Conservation (phyloP, 371 early-diverging fungal species). For the Funneliformis caledonium region DNA sequence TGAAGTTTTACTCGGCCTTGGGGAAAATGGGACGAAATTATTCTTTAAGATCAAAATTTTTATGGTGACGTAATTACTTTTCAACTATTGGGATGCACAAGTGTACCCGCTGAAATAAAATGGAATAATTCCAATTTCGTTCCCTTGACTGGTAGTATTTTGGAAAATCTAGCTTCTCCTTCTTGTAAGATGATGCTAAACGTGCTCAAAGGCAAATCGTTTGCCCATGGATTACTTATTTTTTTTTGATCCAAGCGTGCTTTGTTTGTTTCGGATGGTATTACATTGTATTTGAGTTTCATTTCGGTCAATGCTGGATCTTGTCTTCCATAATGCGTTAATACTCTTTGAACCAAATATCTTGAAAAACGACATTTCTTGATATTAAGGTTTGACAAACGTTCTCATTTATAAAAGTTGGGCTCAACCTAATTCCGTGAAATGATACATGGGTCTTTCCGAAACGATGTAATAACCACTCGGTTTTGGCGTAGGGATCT, state of each 20-base stretch:
- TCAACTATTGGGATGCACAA: neutral
- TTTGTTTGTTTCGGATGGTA: neutral
- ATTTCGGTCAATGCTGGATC: neutral
- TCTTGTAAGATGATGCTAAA: neutral
- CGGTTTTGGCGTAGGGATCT: neutral
- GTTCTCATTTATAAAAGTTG: neutral
- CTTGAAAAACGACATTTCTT: neutral
- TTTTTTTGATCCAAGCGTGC: neutral
- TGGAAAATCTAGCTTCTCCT: neutral
- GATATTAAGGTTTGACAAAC: neutral
- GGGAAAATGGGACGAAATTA: slow-evolving; percentile 8
- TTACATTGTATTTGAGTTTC: slow-evolving; percentile 1
- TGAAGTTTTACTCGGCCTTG: neutral
- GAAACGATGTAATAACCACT: neutral
- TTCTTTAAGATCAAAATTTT: slow-evolving; percentile 13
- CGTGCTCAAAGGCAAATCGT: neutral
- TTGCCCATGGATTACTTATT: neutral
- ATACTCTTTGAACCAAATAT: neutral
- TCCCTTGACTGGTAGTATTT: neutral
- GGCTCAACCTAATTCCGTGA: neutral
- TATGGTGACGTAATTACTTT: neutral
- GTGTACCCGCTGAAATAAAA: neutral
- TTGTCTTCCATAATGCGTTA: slow-evolving; percentile 8
- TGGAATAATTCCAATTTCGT: slow-evolving; percentile 31
- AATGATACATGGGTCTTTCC: neutral